A percentile compares a stretch with the other conserved stretches of the same genome.
Conservation (phyloP, 176 grass and related monocot species). For the Aechmea fasciata region DNA sequence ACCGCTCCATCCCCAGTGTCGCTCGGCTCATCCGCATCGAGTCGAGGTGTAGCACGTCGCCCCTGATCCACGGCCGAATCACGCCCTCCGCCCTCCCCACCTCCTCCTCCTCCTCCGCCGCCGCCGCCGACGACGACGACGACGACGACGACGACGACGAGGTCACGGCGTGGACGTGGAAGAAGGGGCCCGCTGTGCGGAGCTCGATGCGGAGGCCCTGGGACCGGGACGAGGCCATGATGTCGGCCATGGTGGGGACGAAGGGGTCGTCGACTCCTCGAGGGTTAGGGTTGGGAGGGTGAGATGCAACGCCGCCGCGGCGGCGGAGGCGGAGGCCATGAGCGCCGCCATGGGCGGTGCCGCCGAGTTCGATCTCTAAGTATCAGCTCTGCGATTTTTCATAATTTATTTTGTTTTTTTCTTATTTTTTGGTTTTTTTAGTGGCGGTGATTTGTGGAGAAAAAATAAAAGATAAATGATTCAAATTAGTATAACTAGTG, state of each 20-base stretch:
- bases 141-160: not conserved
- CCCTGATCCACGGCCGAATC: conserved; percentile 49
- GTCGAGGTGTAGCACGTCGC: conserved; percentile 63
- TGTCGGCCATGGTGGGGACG: conserved; percentile 63
- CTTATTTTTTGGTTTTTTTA: too few species aligned
- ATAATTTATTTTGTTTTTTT: too few species aligned
- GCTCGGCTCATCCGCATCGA: conserved; percentile 64
- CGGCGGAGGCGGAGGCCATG: too few species aligned
- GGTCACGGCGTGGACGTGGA: conserved; percentile 35
- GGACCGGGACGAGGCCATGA: conserved; percentile 41
- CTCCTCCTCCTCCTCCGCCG: conserved; percentile 19
- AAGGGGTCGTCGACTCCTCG: not conserved
- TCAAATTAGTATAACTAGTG: not conserved
- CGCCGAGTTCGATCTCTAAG: too few species aligned
- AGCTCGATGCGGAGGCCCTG: conserved; percentile 55
- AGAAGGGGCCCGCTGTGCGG: conserved; percentile 58
- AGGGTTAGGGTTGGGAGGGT: not conserved
- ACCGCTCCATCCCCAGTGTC: conserved; percentile 40
- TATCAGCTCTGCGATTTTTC: too few species aligned
- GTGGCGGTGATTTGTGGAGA: too few species aligned
- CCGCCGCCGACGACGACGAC: not conserved
- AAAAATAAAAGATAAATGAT: too few species aligned
- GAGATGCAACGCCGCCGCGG: not conserved
- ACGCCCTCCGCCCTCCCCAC: conserved; percentile 67
- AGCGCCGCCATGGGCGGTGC: too few species aligned